Base-by-base conservation (phyloP, 495 filamentous ascomycete genomes). In the Aeminium ludgeri region DNA sequence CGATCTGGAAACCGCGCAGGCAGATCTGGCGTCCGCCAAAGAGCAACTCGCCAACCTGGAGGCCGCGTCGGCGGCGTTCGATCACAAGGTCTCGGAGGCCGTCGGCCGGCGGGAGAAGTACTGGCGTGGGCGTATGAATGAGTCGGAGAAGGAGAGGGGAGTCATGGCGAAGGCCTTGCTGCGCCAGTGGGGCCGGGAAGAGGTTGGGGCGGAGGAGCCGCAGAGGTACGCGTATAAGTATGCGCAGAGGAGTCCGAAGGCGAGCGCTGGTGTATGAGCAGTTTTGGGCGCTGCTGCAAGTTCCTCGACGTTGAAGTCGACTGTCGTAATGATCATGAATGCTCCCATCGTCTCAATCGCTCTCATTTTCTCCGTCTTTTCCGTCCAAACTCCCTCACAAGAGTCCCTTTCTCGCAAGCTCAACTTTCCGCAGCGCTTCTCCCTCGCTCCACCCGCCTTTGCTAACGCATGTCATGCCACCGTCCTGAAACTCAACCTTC, bases 401-500 rank as follows among this genome's bases (percentile, higher is more conserved):
- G 55, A 91, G 49, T 23, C 84, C 86, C 65, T 92, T 64, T 51
- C 60, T 36, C 19, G 60, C 60, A 37, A 64, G 35, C 45, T 64
- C 60, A 46, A 64, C 53, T 46, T 64, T 64, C 43, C 53, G 42
- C 25, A 37, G 18, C 30, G 51, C 53, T 43, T 62, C 60, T 6
- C 59, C 60, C n/a, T 46, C 56, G 32, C 55, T 56, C 41, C 73
- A 93, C 0, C 86, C 86, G 2, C 84, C 85, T 53, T 76, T 85
- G 19, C 76, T 82, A 3, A 80, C 68, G 58, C 86, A 95, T 48
- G 86, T 64, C 11, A 81, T 68, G 50, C 76, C 80, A 8, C 86
- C 86, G 10, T 87, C 80, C 12, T 74, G 80, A 27, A 89, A 61
- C 59, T 95, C 86, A 40, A 86, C 72, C 52, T 95, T 95, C 53